A percentile compares a stretch with the other conserved stretches of the same genome.
Conservation (phyloP, 164 flowering plant species). For the Chimonanthus salicifolius region DNA sequence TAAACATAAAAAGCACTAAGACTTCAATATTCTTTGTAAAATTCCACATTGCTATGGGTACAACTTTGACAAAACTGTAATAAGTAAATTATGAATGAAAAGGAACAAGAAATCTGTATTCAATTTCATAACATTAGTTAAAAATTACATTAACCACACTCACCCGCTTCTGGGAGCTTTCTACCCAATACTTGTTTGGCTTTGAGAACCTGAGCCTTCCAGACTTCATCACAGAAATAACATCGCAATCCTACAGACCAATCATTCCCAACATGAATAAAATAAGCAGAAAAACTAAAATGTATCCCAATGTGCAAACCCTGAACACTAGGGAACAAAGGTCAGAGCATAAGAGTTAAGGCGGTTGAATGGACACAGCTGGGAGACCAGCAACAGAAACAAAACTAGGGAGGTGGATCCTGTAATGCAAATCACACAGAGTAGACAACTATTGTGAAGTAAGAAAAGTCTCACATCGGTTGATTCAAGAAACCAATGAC, state of each 20-base stretch:
- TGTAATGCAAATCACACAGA: no score
- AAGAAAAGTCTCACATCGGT: no score
- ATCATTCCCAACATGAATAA: background rate
- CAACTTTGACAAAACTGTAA: no score
- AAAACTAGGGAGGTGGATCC: no score
- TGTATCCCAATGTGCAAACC: background rate
- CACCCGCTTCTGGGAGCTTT: constrained; percentile 92
- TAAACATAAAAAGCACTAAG: no score
- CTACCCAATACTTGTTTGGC: constrained; percentile 97
- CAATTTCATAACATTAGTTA: no score
- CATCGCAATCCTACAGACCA: constrained; percentile 69
- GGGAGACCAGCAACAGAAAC: background rate
- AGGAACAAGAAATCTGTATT: background rate
- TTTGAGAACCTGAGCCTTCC: constrained; percentile 70
- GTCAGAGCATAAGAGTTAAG: background rate
- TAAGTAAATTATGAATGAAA: background rate
- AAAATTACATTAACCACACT: constrained; percentile 13
- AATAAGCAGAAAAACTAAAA: background rate
- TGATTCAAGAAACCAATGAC: no score
- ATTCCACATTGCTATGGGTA: no score
- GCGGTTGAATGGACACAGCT: background rate
- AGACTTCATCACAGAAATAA: constrained; percentile 60
- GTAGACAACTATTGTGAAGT: no score
- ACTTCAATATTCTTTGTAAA: no score
- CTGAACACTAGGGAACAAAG: background rate